These are phyloP conservation scores for Thelonectria blattea DNA, from an alignment of 2,329 filamentous ascomycete genomes.

Conservation along the genomic window DNA sequence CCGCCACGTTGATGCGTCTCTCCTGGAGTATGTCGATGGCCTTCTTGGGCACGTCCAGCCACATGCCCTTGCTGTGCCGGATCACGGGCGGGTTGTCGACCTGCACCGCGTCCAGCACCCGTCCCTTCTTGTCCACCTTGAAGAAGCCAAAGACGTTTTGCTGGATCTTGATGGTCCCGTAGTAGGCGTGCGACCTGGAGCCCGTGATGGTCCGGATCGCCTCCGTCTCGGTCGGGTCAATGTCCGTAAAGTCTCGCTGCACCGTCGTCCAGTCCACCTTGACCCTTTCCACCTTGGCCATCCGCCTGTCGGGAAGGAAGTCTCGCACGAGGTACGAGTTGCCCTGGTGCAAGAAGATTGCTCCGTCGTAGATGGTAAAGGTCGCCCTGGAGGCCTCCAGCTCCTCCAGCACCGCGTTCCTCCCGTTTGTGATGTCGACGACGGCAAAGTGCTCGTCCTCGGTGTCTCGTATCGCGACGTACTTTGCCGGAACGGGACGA, in stretches of 20 bases:
- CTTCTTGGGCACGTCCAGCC: conserved; percentile 84
- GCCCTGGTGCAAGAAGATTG: conserved; percentile 97
- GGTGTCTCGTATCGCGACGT: conserved; percentile 87
- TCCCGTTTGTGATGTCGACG: conserved; percentile 82
- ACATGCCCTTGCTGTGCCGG: conserved; percentile 86
- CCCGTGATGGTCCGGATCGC: conserved; percentile 74
- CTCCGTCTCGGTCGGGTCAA: conserved; percentile 92
- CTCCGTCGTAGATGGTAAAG: conserved; percentile 95
- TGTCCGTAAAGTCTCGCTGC: conserved; percentile 91
- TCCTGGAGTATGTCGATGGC: conserved; percentile 81
- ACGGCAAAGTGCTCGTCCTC: conserved; percentile 93
- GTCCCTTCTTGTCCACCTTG: conserved; percentile 86
- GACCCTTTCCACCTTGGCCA: conserved; percentile 87
- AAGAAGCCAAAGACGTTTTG: conserved; percentile 96
- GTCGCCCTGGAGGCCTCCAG: conserved; percentile 95
- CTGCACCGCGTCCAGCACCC: conserved; percentile 88
- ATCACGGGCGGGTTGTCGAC: conserved; percentile 94
- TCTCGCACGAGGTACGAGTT: conserved; percentile 90
- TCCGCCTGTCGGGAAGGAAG: conserved; percentile 77
- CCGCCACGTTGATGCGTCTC: conserved; percentile 79
- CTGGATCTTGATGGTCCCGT: conserved; percentile 83
- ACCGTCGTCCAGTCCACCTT: conserved; percentile 94
- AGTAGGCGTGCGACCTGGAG: conserved; percentile 76
- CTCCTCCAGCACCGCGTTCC: conserved; percentile 89
- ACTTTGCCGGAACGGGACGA: conserved; percentile 80